Evolutionary conservation across 345 rosid species (phyloP).

Genomic region (Citrus medica): DNA sequence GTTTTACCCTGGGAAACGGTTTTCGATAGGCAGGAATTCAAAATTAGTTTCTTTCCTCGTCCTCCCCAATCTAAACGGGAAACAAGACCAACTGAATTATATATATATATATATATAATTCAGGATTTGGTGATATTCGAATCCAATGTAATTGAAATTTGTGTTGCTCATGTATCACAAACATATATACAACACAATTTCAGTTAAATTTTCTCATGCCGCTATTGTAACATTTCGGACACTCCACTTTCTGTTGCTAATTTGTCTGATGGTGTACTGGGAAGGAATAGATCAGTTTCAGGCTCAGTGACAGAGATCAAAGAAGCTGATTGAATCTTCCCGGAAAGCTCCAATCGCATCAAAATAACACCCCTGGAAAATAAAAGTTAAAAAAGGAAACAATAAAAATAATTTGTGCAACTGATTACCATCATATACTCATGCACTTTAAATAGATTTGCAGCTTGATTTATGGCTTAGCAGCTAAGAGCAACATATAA

Average conservation of each 20-base stretch:
- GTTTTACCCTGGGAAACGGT: no score
- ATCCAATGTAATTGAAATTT: not conserved
- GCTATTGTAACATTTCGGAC: not conserved
- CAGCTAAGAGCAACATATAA: not conserved
- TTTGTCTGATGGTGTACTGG: not conserved
- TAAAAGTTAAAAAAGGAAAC: not conserved
- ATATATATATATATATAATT: not conserved
- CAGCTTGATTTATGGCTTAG: not conserved
- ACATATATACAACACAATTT: not conserved
- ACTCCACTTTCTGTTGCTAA: not conserved
- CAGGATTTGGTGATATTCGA: not conserved
- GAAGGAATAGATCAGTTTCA: slow-evolving; percentile 34
- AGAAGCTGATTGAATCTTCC: slow-evolving; percentile 92
- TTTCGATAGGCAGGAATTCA: no score
- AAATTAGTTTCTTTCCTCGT: no score
- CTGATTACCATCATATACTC: not conserved
- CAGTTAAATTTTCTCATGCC: not conserved
- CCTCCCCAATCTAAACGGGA: not conserved
- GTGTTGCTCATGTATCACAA: not conserved
- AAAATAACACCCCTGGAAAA: slow-evolving; percentile 78
- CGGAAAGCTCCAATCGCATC: slow-evolving; percentile 85
- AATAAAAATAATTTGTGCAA: not conserved
- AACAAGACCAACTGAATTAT: not conserved
- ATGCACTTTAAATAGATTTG: not conserved
- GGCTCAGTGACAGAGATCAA: slow-evolving; percentile 64